phyloP scores from a whole-genome alignment of 495 filamentous ascomycete genomes.

The Cairneyella variabilis region DNA sequence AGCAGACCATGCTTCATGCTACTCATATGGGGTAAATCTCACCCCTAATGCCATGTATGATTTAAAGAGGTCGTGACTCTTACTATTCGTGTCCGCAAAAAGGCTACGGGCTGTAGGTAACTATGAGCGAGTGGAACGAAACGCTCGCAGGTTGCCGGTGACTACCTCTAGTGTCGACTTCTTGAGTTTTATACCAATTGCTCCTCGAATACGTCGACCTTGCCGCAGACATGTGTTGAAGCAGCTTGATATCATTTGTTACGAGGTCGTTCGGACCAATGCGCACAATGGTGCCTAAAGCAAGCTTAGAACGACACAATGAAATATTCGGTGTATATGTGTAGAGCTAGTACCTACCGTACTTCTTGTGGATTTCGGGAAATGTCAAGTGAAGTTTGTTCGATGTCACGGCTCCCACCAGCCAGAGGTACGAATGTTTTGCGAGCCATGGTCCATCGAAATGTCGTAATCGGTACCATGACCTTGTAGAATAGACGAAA shows the following conservation, averaged over 20 bases:
- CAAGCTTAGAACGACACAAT: background rate
- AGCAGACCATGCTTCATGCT: background rate
- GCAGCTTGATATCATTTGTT: background rate
- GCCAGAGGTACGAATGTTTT: background rate
- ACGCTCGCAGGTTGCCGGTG: background rate
- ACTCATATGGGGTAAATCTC: background rate
- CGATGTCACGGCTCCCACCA: background rate
- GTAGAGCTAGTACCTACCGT: background rate
- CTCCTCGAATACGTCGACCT: background rate
- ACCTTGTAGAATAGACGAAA: background rate
- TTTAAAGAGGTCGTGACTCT: background rate
- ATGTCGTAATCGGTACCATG: background rate
- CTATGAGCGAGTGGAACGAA: background rate
- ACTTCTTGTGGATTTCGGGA: background rate
- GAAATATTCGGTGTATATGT: background rate
- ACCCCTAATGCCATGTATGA: background rate
- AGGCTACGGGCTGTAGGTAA: background rate
- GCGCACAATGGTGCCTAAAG: background rate
- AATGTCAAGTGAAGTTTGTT: background rate
- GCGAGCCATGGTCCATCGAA: background rate
- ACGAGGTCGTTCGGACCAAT: background rate
- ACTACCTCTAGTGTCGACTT: background rate
- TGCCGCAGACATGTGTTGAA: background rate
- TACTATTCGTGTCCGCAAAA: background rate
- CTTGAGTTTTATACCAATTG: background rate